These are phyloP conservation scores for Saturnispora ahearnii DNA, from an alignment of 805 yeast genomes.

Conservation along the genomic window DNA sequence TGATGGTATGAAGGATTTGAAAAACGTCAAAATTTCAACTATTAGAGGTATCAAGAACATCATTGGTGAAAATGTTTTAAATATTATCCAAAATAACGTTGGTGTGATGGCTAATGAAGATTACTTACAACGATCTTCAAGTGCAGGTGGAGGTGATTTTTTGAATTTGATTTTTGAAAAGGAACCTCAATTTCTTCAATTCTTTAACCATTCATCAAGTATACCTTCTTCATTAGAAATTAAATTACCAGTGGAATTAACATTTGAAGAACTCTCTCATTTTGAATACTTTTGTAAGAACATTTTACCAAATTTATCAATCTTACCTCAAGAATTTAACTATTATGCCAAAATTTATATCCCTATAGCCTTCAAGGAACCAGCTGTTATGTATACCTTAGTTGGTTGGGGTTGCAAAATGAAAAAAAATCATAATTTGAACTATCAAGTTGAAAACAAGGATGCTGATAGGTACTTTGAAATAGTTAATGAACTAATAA, in stretches of 20 bases:
- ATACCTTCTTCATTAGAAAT: conserved; percentile 12
- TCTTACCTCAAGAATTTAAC: conserved; percentile 39
- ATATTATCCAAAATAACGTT: conserved; percentile 4
- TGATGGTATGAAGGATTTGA: conserved; percentile 7
- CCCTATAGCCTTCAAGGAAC: conserved; percentile 43
- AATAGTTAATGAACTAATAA: conserved; percentile 10
- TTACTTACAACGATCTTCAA: not conserved
- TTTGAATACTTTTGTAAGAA: conserved; percentile 40
- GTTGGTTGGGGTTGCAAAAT: conserved; percentile 46
- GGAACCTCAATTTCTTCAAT: conserved; percentile 12
- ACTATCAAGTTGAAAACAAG: conserved; percentile 17
- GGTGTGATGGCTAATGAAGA: not conserved
- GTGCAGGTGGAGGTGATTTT: conserved; percentile 2
- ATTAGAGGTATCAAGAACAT: conserved; percentile 7
- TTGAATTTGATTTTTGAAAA: conserved; percentile 5
- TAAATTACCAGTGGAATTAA: conserved; percentile 16
- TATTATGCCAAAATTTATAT: conserved; percentile 44
- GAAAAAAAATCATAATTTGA: conserved; percentile 16
- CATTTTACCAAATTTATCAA: conserved; percentile 39
- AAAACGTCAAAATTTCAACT: conserved; percentile 6
- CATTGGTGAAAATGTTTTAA: conserved; percentile 6
- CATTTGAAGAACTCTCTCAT: conserved; percentile 19
- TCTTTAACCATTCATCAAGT: conserved; percentile 6
- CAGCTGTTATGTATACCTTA: conserved; percentile 39
- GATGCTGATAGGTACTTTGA: conserved; percentile 15